Conservation (phyloP, 163 green algal species). For the Chlamydomonas reinhardtii region DNA sequence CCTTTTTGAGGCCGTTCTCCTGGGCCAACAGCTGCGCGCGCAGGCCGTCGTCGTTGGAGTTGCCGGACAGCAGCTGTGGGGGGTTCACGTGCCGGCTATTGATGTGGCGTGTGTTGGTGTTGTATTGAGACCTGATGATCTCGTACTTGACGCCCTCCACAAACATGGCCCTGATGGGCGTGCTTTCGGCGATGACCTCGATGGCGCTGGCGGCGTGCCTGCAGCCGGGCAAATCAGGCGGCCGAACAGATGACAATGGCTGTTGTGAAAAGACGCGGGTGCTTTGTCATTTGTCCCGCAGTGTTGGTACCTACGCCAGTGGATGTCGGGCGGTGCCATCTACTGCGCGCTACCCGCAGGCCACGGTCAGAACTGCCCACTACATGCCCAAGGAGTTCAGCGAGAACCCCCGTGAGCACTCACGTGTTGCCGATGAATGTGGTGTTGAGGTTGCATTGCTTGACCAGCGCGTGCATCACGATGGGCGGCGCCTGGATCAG, state of each 20-base stretch:
- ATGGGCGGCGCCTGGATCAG: slow-evolving; percentile 76
- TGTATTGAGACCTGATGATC: not conserved
- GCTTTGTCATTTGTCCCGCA: too few species aligned
- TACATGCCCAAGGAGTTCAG: too few species aligned
- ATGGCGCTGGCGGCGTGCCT: not conserved
- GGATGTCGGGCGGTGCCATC: too few species aligned
- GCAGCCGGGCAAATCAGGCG: too few species aligned
- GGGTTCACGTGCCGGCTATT: not conserved
- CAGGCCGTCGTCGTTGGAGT: slow-evolving; percentile 10
- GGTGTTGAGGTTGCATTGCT: slow-evolving; percentile 61
- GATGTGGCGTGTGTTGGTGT: not conserved
- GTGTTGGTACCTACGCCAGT: too few species aligned
- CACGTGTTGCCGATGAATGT: slow-evolving; percentile 62
- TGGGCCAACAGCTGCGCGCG: slow-evolving; percentile 1
- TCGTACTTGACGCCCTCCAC: not conserved
- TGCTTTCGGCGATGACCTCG: not conserved
- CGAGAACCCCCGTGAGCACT: too few species aligned
- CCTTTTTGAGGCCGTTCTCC: not conserved
- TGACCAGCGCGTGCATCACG: slow-evolving; percentile 76
- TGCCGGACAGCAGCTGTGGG: not conserved
- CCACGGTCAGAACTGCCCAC: too few species aligned
- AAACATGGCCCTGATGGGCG: slow-evolving; percentile 7
- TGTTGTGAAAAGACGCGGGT: too few species aligned
- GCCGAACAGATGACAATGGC: too few species aligned
- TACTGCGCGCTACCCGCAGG: too few species aligned